Conservation (phyloP, 1,284 basidiomycete genomes). For the Malassezia furfur region DNA sequence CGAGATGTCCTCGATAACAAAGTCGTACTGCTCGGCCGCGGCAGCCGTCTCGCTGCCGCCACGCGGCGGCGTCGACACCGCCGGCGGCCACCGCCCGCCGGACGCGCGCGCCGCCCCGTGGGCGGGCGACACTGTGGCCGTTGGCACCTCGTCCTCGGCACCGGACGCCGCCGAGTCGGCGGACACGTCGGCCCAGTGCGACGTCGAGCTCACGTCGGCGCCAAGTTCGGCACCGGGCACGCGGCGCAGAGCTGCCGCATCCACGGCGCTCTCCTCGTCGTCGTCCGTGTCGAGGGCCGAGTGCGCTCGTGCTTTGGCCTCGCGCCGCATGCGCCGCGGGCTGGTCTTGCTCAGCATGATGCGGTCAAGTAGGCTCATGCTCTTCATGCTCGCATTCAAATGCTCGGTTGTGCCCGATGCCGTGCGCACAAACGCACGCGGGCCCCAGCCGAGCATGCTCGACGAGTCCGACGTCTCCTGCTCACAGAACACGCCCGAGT, state of each 20-base stretch:
- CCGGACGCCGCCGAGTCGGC: background rate
- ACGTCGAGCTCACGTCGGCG: slow-evolving; percentile 6
- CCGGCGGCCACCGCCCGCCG: slow-evolving; percentile 1
- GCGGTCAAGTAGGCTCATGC: slow-evolving; percentile 39
- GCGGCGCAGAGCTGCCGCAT: background rate
- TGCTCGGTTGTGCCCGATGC: slow-evolving; percentile 11
- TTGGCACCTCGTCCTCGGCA: background rate
- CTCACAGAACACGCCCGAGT: slow-evolving; percentile 21
- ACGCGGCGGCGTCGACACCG: slow-evolving; percentile 20
- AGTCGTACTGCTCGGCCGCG: slow-evolving; percentile 38
- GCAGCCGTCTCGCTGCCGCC: slow-evolving; percentile 20
- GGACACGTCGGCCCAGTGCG: slow-evolving; percentile 12
- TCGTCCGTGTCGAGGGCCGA: background rate
- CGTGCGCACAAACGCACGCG: slow-evolving; percentile 17
- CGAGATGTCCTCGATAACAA: slow-evolving; percentile 28
- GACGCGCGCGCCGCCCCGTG: background rate
- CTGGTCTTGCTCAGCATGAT: slow-evolving; percentile 41
- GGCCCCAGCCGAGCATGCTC: slow-evolving; percentile 16
- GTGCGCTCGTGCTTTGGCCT: slow-evolving; percentile 31
- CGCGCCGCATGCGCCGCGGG: slow-evolving; percentile 32
- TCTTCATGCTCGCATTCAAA: slow-evolving; percentile 31
- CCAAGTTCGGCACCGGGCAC: background rate
- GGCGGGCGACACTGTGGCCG: background rate
- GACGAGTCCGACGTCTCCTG: slow-evolving; percentile 10
- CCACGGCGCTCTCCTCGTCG: background rate